Evolutionary conservation across 2,329 filamentous ascomycete genomes (phyloP), one percentile per base, ranked within the genome.

Genomic region (Diplocarpon rosae): DNA sequence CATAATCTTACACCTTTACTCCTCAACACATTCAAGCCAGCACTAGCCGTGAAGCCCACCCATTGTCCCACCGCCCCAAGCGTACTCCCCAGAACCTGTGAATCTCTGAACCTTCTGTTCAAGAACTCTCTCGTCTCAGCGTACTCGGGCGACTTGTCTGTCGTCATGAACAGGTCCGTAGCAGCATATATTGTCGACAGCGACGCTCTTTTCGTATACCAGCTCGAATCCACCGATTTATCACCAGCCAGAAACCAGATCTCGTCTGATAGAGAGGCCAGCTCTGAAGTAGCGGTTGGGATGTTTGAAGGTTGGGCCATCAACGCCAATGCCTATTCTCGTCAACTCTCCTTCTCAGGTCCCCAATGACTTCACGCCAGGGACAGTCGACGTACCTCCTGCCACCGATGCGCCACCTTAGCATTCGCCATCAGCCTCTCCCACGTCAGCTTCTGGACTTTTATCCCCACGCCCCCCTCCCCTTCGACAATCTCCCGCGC

Each of bases 111-210:
- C 49, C 90, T 74, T 35, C 87, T 73, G 44, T 81, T 75, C 42
- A 96, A 67, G 62, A 96, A 98, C 9, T 76, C 72, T 52, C 80
- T 80, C 3, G 92, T 96, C 51, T 89, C 85, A 9, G 60, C 62
- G 57, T 85, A 92, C n/a, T 76, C 77, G 0, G 73, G 67, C 3
- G 82, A 88, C 48, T 69, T 72, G 64, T 96, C 92, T 47, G 83
- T 88, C 16, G 88, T 95, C 88, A 96, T 95, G 66, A 89, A 94
- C 5, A 95, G 69, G 66, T 98, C 92, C 45, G 82, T 75, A 29
- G 80, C 78, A 41, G 86, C 86, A 59, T 85, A 86, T n/a, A 85
- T 71, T 1, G 72, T 71, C 0, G 76, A 71, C 17, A 85, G 62
- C 0, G 70, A 73, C 8, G 77, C 71, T 3, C 81, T 71, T 61